Conservation (phyloP, 306 rosid genomes). For the Acacia acuminata region DNA sequence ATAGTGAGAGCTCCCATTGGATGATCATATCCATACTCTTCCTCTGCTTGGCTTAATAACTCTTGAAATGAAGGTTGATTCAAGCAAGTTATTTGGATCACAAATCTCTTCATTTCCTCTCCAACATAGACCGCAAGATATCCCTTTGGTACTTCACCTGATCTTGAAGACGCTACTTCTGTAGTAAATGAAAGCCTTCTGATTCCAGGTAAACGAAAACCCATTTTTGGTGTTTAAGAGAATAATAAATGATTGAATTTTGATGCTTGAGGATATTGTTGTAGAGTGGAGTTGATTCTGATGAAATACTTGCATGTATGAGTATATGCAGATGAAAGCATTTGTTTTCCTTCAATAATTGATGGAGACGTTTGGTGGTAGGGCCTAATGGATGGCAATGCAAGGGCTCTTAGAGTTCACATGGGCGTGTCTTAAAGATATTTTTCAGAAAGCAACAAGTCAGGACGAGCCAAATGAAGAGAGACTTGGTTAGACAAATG, state of each 20-base stretch:
- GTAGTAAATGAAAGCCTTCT: not conserved
- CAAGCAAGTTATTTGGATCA: not conserved
- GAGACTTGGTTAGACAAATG: not conserved
- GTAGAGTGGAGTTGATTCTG: not conserved
- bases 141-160: slow-evolving; percentile 23
- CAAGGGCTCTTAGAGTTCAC: not conserved
- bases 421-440: not conserved
- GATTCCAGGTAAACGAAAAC: not conserved
- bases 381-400: not conserved
- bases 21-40: not conserved
- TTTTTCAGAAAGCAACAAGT: not conserved
- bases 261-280: not conserved
- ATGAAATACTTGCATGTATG: not conserved
- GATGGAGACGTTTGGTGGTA: not conserved
- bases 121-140: slow-evolving; percentile 1
- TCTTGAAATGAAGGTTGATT: not conserved
- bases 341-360: not conserved
- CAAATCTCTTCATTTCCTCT: not conserved
- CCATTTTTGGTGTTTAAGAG: not conserved
- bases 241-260: not conserved
- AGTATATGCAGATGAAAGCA: not conserved
- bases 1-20: not conserved
- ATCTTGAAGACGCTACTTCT: not conserved
- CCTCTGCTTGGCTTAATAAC: not conserved
- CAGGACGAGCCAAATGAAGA: not conserved